A percentile compares a stretch with the other conserved stretches of the same genome.
Evolutionary conservation across 139 green algal species (phyloP).

Genomic region (Parachlorella kessleri): DNA sequence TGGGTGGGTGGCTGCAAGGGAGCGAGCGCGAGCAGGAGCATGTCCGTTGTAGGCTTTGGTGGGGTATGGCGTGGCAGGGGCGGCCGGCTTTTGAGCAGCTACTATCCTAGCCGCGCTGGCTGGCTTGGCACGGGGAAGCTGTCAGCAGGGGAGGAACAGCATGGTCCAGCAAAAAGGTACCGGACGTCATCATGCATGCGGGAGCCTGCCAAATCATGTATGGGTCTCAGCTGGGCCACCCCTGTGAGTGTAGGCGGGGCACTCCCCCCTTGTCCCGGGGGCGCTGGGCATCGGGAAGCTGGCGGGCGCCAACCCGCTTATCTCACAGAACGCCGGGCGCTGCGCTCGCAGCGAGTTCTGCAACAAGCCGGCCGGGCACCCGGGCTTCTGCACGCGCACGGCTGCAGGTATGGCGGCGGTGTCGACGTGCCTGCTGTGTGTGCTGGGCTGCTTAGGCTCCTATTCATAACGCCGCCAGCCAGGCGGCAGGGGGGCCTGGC

Average conservation of each 20-base stretch:
- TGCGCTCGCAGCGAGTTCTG: conserved; percentile 61
- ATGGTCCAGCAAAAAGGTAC: no score
- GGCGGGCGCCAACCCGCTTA: conserved; percentile 37
- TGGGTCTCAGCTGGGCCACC: no score
- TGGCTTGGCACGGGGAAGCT: no score
- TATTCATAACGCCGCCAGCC: neutral
- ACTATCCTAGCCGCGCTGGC: no score
- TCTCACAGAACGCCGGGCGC: conserved; percentile 41
- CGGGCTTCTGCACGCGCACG: conserved; percentile 50
- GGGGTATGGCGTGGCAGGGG: no score
- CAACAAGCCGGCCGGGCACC: conserved; percentile 58
- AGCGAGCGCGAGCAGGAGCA: neutral
- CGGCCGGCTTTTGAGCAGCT: no score
- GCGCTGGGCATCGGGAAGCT: conserved; percentile 4
- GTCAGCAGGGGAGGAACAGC: no score
- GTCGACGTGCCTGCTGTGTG: conserved; percentile 7
- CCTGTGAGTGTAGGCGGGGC: neutral
- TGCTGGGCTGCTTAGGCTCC: neutral
- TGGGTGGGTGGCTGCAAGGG: neutral
- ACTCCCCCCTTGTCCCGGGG: neutral
- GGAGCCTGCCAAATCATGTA: no score
- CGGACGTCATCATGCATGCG: no score
- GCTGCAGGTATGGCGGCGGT: conserved; percentile 16
- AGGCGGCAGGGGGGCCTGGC: neutral
- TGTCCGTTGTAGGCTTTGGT: no score